Percentiles rank a stretch among this genome's conserved stretches.
These are phyloP conservation scores for Neurospora tetraspora DNA, from an alignment of 495 filamentous ascomycete genomes.

Conservation along the genomic window DNA sequence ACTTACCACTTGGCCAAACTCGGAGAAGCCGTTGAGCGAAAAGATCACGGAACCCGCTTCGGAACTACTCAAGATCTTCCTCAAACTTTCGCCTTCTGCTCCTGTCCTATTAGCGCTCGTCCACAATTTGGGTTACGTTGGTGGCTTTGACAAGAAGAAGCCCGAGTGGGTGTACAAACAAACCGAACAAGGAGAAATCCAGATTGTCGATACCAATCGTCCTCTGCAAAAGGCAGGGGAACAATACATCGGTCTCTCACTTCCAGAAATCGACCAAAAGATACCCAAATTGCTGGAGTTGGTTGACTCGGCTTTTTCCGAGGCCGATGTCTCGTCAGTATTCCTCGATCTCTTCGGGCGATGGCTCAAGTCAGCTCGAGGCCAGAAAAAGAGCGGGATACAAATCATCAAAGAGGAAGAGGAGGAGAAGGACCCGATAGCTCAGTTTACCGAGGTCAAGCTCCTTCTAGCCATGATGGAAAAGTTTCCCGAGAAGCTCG, in stretches of 20 bases:
- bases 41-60: slow-evolving; percentile 28
- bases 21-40: slow-evolving; percentile 12
- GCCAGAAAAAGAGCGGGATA: slow-evolving; percentile 2
- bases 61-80: slow-evolving; percentile 33
- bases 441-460: slow-evolving; percentile 49
- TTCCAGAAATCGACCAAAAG: slow-evolving; percentile 35
- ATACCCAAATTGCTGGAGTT: slow-evolving; percentile 46
- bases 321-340: slow-evolving; percentile 48
- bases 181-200: slow-evolving; percentile 14
- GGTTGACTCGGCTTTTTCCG: slow-evolving; percentile 40
- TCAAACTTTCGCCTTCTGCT: slow-evolving; percentile 36
- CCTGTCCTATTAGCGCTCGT: slow-evolving; percentile 32
- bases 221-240: not conserved
- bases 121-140: slow-evolving; percentile 31
- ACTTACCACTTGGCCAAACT: slow-evolving; percentile 43
- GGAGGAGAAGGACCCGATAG: slow-evolving; percentile 30
- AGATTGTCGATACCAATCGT: slow-evolving; percentile 16
- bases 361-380: slow-evolving; percentile 42
- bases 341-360: slow-evolving; percentile 54
- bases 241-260: not conserved
- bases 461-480: slow-evolving; percentile 58
- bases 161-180: slow-evolving; percentile 29
- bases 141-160: slow-evolving; percentile 17
- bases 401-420: slow-evolving; percentile 23
- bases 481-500: slow-evolving; percentile 56